Evolutionary conservation across 1,284 basidiomycete species (phyloP).

Genomic region (Trichosporon sp.): DNA sequence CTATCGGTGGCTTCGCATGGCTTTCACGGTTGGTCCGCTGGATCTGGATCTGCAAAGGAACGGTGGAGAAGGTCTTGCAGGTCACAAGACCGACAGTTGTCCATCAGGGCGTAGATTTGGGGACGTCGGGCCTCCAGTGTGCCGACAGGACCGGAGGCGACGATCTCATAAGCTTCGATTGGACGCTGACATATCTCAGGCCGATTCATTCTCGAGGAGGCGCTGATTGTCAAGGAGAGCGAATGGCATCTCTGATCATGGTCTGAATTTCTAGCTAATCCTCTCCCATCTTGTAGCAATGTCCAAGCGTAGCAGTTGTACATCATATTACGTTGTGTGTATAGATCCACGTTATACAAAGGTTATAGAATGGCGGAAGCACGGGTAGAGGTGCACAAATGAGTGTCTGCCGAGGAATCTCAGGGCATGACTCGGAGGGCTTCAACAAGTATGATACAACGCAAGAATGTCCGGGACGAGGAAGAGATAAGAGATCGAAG

Average conservation of each 20-base stretch:
- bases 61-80: neutral
- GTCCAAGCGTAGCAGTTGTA: neutral
- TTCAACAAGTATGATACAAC: neutral
- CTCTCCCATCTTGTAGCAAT: neutral
- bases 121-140: too few relatives aligned
- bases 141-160: too few relatives aligned
- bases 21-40: neutral
- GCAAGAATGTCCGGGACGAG: neutral
- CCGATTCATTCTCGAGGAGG: slow-evolving; percentile 46
- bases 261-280: neutral
- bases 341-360: neutral
- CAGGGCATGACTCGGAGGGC: neutral
- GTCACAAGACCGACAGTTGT: neutral
- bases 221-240: slow-evolving; percentile 54
- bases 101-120: too few relatives aligned
- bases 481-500: neutral
- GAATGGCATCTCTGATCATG: slow-evolving; percentile 31
- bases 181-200: slow-evolving; percentile 23
- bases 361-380: neutral
- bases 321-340: neutral
- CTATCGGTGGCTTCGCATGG: neutral
- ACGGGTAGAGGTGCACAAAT: neutral
- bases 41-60: neutral
- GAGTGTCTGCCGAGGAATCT: neutral
- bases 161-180: neutral